Evolutionary conservation across 2,329 filamentous ascomycete genomes (phyloP), one percentile per base, ranked within the genome.

Genomic region (Leptographium lundbergii): DNA sequence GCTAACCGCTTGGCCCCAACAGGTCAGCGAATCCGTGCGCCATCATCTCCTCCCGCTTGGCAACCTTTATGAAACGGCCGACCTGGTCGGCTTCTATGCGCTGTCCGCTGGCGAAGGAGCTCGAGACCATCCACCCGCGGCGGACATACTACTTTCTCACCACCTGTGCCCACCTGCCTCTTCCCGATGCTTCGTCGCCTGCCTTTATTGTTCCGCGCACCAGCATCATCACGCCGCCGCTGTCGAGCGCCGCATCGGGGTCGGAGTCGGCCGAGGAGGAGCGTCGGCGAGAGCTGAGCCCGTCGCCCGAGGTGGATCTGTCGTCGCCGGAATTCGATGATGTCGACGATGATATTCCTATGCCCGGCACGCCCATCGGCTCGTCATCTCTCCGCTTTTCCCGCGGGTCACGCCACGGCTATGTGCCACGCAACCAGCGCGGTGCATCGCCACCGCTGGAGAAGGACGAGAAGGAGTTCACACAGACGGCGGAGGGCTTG

Each of bases 91-190:
- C 87, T 9, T 75, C 86, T 57, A 79, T 86, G 56, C 89, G 88
- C 57, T 97, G 94, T 72, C 92, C 94, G 4, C 75, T 97, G 59
- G 89, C 89, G 57, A 97, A 97, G 75, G 90, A 96, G 73, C 82
- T 96, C 58, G 90, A 96, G 70, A 86, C 88, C 48, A 87, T 92
- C 50, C 92, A 97, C 70, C 94, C 94, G 24, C 88, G 92, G 69
- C 89, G 94, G 72, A 91, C 95, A 54, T 97, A 96, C 77, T 97
- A 95, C 75, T 97, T 91, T 74, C 82, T 99, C 61, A 95, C 90
- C 47, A 95, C 88, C n/a, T 87, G 81, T 68, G 85, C 88, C 54
- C 89, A 87, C 68, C 89, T 92, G 69, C 84, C 89, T 45, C 83
- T 97, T 24, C 89, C 90, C 2, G 82, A 88, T 64, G 79, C 66